These are phyloP conservation scores for Umbelopsis isabellina DNA, from an alignment of 192 early-diverging fungal genomes.

Conservation along the genomic window DNA sequence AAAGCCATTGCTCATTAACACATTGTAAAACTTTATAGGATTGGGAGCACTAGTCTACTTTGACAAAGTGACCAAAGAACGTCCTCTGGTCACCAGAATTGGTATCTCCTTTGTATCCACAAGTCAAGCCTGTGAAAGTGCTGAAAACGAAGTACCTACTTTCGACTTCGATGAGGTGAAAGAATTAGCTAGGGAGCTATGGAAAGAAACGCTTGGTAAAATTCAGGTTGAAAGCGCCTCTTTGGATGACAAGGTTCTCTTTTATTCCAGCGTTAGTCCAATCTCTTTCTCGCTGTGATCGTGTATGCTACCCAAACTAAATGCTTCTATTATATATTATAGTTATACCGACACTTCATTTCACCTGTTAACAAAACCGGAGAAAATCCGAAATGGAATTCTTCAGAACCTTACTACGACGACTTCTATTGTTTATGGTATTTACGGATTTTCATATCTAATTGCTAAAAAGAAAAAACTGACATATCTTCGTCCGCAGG, in stretches of 20 bases:
- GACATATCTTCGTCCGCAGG: not conserved
- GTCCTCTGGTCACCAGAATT: conserved; percentile 25
- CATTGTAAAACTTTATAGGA: not conserved
- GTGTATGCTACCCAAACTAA: not conserved
- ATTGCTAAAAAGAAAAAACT: not conserved
- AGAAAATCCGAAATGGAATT: conserved; percentile 34
- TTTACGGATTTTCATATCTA: not conserved
- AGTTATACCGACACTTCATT: conserved; percentile 38
- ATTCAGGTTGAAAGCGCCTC: conserved; percentile 11
- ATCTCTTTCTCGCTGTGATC: not conserved
- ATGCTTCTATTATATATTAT: conserved; percentile 30
- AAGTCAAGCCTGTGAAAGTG: conserved; percentile 29
- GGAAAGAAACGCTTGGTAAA: conserved; percentile 1
- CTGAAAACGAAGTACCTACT: conserved; percentile 20
- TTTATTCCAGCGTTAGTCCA: not conserved
- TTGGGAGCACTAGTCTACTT: not conserved
- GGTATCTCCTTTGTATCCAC: conserved; percentile 36
- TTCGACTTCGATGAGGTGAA: not conserved
- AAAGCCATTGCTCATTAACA: not conserved
- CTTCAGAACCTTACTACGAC: conserved; percentile 33
- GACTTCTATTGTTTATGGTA: conserved; percentile 32
- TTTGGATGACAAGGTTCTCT: not conserved
- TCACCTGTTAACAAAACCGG: conserved; percentile 41
- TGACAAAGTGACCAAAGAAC: conserved; percentile 4
- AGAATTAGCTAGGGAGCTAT: not conserved